Evolutionary conservation across 805 yeast species (phyloP).

Genomic region (Schwanniomyces yamadae): DNA sequence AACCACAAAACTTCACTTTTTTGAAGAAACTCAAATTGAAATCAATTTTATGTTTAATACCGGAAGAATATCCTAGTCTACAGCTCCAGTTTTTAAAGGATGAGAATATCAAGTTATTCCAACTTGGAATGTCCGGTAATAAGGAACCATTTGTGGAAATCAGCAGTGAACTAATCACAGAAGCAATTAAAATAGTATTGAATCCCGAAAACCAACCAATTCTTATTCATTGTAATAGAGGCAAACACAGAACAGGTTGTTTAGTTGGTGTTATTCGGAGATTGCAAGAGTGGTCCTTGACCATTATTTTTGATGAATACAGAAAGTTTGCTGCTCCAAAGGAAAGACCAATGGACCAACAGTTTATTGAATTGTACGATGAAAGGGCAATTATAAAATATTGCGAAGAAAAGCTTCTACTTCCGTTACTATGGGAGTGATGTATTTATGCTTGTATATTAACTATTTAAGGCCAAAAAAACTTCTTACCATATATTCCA

Average conservation of each 20-base stretch:
- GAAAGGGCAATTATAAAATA: conserved; percentile 56
- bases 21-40: conserved; percentile 61
- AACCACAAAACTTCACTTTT: conserved; percentile 76
- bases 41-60: conserved; percentile 78
- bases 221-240: conserved; percentile 91
- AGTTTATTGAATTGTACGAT: conserved; percentile 87
- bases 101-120: conserved; percentile 69
- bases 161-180: conserved; percentile 62
- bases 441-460: conserved; percentile 2
- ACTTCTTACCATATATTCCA: conserved; percentile 66
- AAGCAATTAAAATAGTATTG: conserved; percentile 76
- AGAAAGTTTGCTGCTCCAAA: conserved; percentile 93
- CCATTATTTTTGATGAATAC: conserved; percentile 95
- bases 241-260: conserved; percentile 97
- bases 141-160: conserved; percentile 90
- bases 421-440: conserved; percentile 66
- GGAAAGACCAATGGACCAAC: conserved; percentile 93
- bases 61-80: conserved; percentile 86
- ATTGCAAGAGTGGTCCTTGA: conserved; percentile 87
- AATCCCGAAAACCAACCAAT: conserved; percentile 90
- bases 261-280: conserved; percentile 88
- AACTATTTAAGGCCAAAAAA: conserved; percentile 43
- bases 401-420: conserved; percentile 53
- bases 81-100: conserved; percentile 61
- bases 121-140: conserved; percentile 92